Percentiles rank a stretch among this genome's conserved stretches.
Conservation (phyloP, 2,329 filamentous ascomycete genomes). For the Aspergillus pseudoviridinutans region DNA sequence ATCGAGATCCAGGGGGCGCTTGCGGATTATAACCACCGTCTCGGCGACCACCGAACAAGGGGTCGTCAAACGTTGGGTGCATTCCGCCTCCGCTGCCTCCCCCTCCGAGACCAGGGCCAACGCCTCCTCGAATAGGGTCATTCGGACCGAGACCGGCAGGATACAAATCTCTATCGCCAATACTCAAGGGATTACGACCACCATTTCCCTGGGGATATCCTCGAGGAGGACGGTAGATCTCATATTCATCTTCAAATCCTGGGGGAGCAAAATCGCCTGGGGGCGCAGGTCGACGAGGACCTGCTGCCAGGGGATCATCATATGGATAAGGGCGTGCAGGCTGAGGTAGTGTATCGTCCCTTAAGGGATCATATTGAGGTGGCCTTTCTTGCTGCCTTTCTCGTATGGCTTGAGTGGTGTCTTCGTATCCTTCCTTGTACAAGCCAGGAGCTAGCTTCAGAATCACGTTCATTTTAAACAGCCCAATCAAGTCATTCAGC, state of each 20-base stretch:
- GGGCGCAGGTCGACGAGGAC: slow-evolving; percentile 61
- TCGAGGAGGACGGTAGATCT: slow-evolving; percentile 67
- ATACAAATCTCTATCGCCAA: slow-evolving; percentile 84
- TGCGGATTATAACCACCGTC: slow-evolving; percentile 61
- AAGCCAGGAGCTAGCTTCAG: slow-evolving; percentile 77
- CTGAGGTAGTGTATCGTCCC: slow-evolving; percentile 51
- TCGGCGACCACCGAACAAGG: slow-evolving; percentile 64
- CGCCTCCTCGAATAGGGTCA: slow-evolving; percentile 69
- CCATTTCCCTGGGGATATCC: slow-evolving; percentile 41
- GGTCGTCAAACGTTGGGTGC: slow-evolving; percentile 94
- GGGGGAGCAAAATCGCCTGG: slow-evolving; percentile 76
- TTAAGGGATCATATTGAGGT: slow-evolving; percentile 45
- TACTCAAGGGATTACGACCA: slow-evolving; percentile 59
- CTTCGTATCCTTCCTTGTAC: slow-evolving; percentile 74
- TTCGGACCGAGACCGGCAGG: slow-evolving; percentile 80
- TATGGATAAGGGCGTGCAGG: slow-evolving; percentile 67
- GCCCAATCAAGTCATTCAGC: slow-evolving; percentile 64
- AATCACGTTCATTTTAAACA: slow-evolving; percentile 75
- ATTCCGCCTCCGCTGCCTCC: slow-evolving; percentile 75
- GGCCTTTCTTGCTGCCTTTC: slow-evolving; percentile 40
- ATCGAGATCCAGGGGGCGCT: slow-evolving; percentile 82
- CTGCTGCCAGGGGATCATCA: slow-evolving; percentile 60
- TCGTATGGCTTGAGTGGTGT: slow-evolving; percentile 38
- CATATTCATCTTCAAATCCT: slow-evolving; percentile 88
- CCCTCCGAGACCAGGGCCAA: slow-evolving; percentile 59